Percentiles rank a stretch among this genome's conserved stretches.
Evolutionary conservation across 108 stramenopile species (phyloP).

Genomic region (Tribonema minus): DNA sequence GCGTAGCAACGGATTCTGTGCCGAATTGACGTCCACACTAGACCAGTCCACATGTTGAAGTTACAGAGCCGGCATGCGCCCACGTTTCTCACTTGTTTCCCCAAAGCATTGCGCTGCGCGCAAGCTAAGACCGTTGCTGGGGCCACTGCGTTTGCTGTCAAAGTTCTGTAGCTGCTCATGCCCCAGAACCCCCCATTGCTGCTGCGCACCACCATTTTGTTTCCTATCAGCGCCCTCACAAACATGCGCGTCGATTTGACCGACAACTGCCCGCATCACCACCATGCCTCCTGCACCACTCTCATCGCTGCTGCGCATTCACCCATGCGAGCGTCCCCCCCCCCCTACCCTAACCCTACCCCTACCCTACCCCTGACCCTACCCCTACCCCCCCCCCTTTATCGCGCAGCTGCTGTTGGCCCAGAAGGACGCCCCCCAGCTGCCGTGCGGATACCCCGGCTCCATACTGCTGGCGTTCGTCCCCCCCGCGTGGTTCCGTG

Average conservation of each 20-base stretch:
- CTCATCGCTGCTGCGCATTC: background rate
- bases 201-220: too few relatives aligned
- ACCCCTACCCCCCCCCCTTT: background rate
- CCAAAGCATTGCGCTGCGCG: too few relatives aligned
- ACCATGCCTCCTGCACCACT: background rate
- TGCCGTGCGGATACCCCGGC: slow-evolving; percentile 26
- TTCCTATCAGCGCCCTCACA: too few relatives aligned
- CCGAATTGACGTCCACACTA: background rate
- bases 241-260: background rate
- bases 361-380: background rate
- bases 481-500: slow-evolving; percentile 16
- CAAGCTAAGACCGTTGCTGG: too few relatives aligned
- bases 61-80: background rate
- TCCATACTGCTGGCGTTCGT: slow-evolving; percentile 18
- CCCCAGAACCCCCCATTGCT: too few relatives aligned
- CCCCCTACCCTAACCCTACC: background rate
- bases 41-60: background rate
- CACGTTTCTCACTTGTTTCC: too few relatives aligned
- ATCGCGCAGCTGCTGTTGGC: background rate
- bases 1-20: background rate
- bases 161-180: too few relatives aligned
- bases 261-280: background rate
- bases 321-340: background rate
- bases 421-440: background rate
- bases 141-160: too few relatives aligned